These are phyloP conservation scores for Gillenia trifoliata DNA, from an alignment of 306 rosid species.

Conservation along the genomic window DNA sequence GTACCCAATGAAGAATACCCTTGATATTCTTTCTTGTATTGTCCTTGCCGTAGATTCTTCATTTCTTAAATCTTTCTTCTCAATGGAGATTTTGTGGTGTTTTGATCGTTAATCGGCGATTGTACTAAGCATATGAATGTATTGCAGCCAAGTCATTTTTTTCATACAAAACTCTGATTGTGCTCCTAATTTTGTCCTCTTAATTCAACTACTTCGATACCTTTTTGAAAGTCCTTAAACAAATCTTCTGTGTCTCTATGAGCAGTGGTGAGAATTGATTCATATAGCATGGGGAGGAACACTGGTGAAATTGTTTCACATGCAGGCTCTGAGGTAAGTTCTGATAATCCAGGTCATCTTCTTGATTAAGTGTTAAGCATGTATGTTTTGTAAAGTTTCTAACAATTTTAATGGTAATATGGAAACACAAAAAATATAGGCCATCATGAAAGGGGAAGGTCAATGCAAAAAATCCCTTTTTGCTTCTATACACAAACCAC, in stretches of 20 bases:
- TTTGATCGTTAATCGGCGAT: too few relatives aligned
- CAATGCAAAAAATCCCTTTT: constrained; percentile 35
- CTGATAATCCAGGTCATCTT: constrained; percentile 10
- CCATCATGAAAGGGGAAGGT: constrained; percentile 33
- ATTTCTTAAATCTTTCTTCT: constrained; percentile 10
- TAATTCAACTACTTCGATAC: constrained; percentile 10
- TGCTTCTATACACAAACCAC: constrained; percentile 41
- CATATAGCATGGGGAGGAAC: constrained; percentile 54
- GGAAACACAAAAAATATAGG: constrained; percentile 23
- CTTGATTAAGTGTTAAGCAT: neutral
- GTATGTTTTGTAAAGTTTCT: neutral
- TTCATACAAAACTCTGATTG: neutral
- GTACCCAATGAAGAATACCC: neutral
- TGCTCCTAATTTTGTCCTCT: constrained; percentile 1
- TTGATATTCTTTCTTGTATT: constrained; percentile 5
- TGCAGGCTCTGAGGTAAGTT: constrained; percentile 50
- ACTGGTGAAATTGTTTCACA: constrained; percentile 38
- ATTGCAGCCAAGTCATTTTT: neutral
- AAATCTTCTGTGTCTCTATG: constrained; percentile 18
- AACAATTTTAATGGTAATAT: constrained; percentile 6
- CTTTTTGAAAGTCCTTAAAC: neutral
- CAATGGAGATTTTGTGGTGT: neutral
- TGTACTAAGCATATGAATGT: too few relatives aligned
- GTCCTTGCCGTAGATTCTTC: constrained; percentile 1
- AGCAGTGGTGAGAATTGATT: constrained; percentile 24